Evolutionary conservation across 768 basidiomycete species (phyloP).

Genomic region (Leccinum longicurvipes): DNA sequence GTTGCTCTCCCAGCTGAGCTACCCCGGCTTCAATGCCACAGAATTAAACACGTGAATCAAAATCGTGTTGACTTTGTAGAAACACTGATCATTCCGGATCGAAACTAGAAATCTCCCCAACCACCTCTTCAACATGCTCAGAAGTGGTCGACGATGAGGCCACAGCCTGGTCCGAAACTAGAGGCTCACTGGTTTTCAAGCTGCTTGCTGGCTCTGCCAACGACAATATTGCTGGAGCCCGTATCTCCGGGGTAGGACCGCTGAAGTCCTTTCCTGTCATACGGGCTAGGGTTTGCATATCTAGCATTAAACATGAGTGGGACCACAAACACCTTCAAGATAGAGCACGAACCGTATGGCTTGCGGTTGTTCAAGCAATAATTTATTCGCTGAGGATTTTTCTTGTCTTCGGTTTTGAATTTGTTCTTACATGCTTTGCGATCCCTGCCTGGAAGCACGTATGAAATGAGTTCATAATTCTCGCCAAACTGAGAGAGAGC

Average conservation of each 20-base stretch:
- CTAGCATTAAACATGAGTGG: conserved; percentile 33
- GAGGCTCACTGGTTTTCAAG: not conserved
- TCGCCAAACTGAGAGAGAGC: conserved; percentile 88
- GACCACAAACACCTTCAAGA: not conserved
- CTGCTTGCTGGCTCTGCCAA: conserved; percentile 27
- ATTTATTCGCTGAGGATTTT: conserved; percentile 72
- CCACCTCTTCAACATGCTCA: conserved; percentile 25
- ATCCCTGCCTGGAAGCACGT: conserved; percentile 79
- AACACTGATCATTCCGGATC: conserved; percentile 13
- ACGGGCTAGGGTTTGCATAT: conserved; percentile 67
- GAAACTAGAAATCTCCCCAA: conserved; percentile 30
- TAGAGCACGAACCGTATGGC: conserved; percentile 61
- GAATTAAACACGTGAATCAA: not conserved
- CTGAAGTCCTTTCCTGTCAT: conserved; percentile 88
- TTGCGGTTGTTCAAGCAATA: conserved; percentile 69
- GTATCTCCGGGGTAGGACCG: conserved; percentile 73
- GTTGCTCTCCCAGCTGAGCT: conserved; percentile 76
- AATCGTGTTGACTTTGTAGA: not conserved
- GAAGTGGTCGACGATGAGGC: conserved; percentile 36
- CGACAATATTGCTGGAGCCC: conserved; percentile 35
- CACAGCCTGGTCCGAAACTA: conserved; percentile 13
- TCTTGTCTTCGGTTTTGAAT: conserved; percentile 86
- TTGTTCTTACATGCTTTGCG: conserved; percentile 91
- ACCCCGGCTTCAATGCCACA: conserved; percentile 40
- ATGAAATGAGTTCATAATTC: conserved; percentile 90